Percentiles rank a stretch among this genome's conserved stretches.
Conservation (phyloP, 768 basidiomycete species). For the Termitomyces sp. region DNA sequence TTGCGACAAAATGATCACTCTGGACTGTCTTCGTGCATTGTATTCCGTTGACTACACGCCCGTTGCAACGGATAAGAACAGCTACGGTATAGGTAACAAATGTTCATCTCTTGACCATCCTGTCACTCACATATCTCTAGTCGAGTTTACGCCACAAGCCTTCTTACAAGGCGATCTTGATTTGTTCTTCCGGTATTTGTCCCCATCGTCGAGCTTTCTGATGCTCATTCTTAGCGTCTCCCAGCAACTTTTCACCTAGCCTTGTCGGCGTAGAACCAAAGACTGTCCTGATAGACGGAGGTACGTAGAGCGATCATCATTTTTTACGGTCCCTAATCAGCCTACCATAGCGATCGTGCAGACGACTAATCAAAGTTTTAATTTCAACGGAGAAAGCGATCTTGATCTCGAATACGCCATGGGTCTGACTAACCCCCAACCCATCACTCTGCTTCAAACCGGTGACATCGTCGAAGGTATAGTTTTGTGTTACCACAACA, state of each 20-base stretch:
- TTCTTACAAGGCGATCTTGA: conserved; percentile 19
- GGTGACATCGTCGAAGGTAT: conserved; percentile 36
- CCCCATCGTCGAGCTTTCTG: neutral
- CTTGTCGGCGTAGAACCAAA: conserved; percentile 30
- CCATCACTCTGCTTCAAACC: conserved; percentile 37
- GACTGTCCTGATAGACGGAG: conserved; percentile 21
- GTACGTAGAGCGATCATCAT: neutral
- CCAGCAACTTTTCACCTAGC: conserved; percentile 30
- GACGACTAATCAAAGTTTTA: conserved; percentile 32
- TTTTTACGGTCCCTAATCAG: neutral
- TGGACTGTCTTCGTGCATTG: conserved; percentile 23
- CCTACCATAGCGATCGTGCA: conserved; percentile 35
- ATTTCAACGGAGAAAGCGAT: conserved; percentile 42
- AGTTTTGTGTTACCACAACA: neutral
- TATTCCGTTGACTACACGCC: conserved; percentile 21
- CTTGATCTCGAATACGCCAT: conserved; percentile 43
- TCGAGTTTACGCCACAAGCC: conserved; percentile 9
- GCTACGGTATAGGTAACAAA: conserved; percentile 21
- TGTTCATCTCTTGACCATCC: neutral
- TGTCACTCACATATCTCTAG: neutral
- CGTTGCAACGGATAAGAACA: conserved; percentile 20
- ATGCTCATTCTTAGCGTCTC: neutral
- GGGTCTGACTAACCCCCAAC: conserved; percentile 34
- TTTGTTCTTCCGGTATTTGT: conserved; percentile 29
- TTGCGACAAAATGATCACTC: conserved; percentile 22